Evolutionary conservation across 257 asterid species (phyloP), one percentile per base, ranked within the genome.

Genomic region (Voacanga thouarsii): DNA sequence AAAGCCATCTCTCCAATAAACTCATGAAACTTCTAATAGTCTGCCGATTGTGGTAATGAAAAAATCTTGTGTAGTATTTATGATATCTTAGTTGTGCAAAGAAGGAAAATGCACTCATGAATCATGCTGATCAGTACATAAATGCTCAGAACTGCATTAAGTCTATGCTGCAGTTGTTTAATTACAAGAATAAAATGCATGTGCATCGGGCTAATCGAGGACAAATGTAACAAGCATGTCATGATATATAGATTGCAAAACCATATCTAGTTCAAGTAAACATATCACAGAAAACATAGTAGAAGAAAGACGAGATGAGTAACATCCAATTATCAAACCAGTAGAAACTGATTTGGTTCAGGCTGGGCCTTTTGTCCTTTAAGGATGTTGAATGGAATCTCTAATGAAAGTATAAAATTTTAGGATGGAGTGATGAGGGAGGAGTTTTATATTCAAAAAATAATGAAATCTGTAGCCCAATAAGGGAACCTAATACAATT

Each of bases 401-500:
- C 30, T 75, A 81, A 78, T 64, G 26, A 83, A 74, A 79, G 77
- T 79, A 86, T 74, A 85, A 72, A 79, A 78, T n/a, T 71, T 73
- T 59, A 81, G 84, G 89, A 84, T 72, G 71, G 51, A 79, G 70
- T 81, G 81, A 75, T 69, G 83, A 81, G 88, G 71, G 67, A 68
- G 65, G 16, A 37, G 71, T 85, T 75, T 87, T 30, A 65, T 82
- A 53, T 76, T 39, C 47, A 37, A 82, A 78, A 77, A 87, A 82
- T 73, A 83, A 82, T 76, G 68, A 84, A 78, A 47, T 39, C 4
- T 89, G 97, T 86, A 66, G 83, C 81, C 93, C 97, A 92, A 78
- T 83, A 90, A 87, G 94, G 98, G 91, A 86, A 90, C 97, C 88
- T 80, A 70, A 33, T 75, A 66, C 33, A 88, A 86, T 89, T 86